Conservation (phyloP, 805 yeast species). For the Saccharomycopsis capsularis region DNA sequence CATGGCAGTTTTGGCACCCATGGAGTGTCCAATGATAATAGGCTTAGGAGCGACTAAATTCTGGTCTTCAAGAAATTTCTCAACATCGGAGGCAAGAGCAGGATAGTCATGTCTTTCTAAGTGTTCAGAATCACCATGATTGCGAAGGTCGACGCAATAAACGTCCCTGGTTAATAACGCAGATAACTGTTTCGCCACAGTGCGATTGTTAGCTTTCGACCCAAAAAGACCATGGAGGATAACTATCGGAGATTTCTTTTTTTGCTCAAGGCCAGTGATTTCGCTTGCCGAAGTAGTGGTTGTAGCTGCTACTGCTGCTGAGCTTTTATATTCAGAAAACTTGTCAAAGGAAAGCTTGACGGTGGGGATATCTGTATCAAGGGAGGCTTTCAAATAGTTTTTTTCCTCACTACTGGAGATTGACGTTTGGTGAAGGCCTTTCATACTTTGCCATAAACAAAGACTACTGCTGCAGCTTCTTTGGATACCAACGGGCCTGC, state of each 20-base stretch:
- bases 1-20: slow-evolving; percentile 96
- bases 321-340: slow-evolving; percentile 27
- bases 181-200: slow-evolving; percentile 61
- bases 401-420: no score
- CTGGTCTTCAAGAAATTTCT: slow-evolving; percentile 49
- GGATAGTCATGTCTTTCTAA: slow-evolving; percentile 65
- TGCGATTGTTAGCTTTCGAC: slow-evolving; percentile 67
- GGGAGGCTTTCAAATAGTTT: slow-evolving; percentile 8
- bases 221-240: slow-evolving; percentile 91
- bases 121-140: slow-evolving; percentile 92
- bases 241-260: slow-evolving; percentile 52
- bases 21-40: slow-evolving; percentile 71
- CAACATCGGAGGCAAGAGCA: slow-evolving; percentile 81
- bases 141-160: slow-evolving; percentile 70
- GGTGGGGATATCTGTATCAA: slow-evolving; percentile 36
- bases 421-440: no score
- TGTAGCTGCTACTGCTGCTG: slow-evolving; percentile 22
- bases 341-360: slow-evolving; percentile 52
- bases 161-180: slow-evolving; percentile 46
- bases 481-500: no score
- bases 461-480: no score
- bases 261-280: slow-evolving; percentile 29
- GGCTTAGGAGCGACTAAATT: slow-evolving; percentile 35
- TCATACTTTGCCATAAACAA: no score
- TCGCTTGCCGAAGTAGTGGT: slow-evolving; percentile 23